A percentile compares a stretch with the other conserved stretches of the same genome.
phyloP scores from a whole-genome alignment of 257 asterid species.

The Ajuga chamaepitys region DNA sequence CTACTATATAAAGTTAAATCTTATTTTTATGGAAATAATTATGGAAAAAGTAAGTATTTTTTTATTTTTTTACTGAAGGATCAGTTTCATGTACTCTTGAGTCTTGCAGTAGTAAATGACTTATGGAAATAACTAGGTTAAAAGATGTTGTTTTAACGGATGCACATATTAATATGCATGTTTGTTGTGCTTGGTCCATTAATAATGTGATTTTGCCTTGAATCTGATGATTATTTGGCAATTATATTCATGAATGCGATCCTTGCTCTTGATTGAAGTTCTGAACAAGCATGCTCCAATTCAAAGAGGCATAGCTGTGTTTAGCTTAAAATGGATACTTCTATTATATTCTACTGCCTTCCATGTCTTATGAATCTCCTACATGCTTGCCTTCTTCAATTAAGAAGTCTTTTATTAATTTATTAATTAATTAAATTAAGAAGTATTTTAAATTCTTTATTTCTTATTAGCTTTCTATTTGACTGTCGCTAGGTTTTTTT shows the following conservation, averaged over 20 bases:
- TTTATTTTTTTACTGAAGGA: neutral
- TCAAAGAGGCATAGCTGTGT: neutral
- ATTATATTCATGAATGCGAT: neutral
- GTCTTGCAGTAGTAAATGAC: neutral
- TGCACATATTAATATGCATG: neutral
- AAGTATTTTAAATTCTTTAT: too few species aligned
- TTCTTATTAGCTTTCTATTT: too few species aligned
- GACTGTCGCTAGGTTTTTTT: too few species aligned
- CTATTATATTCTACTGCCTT: neutral
- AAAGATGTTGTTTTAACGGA: neutral
- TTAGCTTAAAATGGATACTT: neutral
- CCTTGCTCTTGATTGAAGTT: neutral
- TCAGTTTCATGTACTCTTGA: too few species aligned
- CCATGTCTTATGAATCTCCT: conserved; percentile 7
- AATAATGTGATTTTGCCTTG: neutral
- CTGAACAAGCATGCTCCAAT: neutral
- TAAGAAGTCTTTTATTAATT: too few species aligned
- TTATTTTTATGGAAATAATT: neutral
- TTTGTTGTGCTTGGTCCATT: neutral
- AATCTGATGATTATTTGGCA: neutral
- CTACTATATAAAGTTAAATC: neutral
- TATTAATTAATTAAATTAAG: too few species aligned
- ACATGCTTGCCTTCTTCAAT: too few species aligned
- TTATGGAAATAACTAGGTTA: neutral
- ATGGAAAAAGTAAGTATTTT: neutral